A percentile compares a stretch with the other conserved stretches of the same genome.
Conservation (phyloP, 2,329 filamentous ascomycete genomes). For the Colletotrichum eremochloae region DNA sequence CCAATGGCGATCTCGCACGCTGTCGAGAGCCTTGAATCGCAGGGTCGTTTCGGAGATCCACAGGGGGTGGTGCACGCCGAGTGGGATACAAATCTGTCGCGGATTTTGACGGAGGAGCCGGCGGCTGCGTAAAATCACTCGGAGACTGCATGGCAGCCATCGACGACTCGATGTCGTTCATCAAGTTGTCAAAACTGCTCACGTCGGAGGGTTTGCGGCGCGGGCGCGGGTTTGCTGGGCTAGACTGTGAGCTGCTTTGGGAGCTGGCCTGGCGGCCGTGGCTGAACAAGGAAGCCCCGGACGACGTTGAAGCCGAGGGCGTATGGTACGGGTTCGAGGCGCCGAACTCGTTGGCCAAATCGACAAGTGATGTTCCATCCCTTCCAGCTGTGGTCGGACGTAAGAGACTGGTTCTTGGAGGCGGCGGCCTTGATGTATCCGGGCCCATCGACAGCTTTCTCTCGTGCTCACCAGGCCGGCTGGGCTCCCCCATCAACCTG, state of each 20-base stretch:
- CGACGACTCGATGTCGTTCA: constrained; percentile 68
- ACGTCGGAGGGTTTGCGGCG: constrained; percentile 57
- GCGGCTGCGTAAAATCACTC: constrained; percentile 45
- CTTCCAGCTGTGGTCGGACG: constrained; percentile 57
- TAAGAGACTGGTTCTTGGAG: constrained; percentile 64
- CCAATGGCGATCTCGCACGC: constrained; percentile 45
- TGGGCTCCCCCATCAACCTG: constrained; percentile 49
- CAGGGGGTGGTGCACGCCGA: constrained; percentile 30
- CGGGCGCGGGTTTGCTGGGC: constrained; percentile 61
- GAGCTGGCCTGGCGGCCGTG: constrained; percentile 72
- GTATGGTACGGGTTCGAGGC: constrained; percentile 74
- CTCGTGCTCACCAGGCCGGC: constrained; percentile 43
- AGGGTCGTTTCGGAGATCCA: constrained; percentile 52
- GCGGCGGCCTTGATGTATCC: constrained; percentile 66
- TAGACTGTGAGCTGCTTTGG: constrained; percentile 69
- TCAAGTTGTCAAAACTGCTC: constrained; percentile 64
- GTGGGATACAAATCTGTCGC: constrained; percentile 36
- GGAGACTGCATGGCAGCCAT: constrained; percentile 57
- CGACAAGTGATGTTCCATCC: constrained; percentile 60
- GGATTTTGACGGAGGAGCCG: constrained; percentile 44
- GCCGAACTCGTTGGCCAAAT: constrained; percentile 72
- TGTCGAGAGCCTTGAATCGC: constrained; percentile 45
- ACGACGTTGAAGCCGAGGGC: constrained; percentile 74
- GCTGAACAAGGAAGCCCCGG: constrained; percentile 72
- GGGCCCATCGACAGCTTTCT: constrained; percentile 61